phyloP scores from a whole-genome alignment of 257 asterid genomes.

The Ilex aquifolium region DNA sequence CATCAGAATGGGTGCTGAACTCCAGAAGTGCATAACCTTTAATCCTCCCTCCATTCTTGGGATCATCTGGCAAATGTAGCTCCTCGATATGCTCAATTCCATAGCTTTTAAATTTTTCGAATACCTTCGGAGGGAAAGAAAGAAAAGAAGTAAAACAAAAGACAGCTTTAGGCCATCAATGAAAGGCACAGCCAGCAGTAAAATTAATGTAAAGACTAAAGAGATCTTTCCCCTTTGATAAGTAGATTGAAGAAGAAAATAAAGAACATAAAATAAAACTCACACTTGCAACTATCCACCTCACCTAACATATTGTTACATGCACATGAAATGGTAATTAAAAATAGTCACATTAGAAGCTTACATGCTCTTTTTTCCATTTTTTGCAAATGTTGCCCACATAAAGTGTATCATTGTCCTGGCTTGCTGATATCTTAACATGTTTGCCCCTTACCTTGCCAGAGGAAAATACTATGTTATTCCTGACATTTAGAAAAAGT shows the following conservation, averaged over 20 bases:
- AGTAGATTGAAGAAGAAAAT: no score
- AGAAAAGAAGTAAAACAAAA: background rate
- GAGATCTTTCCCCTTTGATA: no score
- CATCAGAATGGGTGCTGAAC: background rate
- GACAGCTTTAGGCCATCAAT: background rate
- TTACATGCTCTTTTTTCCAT: background rate
- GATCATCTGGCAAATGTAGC: background rate
- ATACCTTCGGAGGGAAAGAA: background rate
- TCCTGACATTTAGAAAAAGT: background rate
- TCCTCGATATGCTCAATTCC: conserved; percentile 2
- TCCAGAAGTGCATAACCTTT: background rate
- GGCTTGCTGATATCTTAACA: conserved; percentile 1
- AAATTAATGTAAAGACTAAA: no score
- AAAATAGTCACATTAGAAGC: background rate
- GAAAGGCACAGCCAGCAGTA: background rate
- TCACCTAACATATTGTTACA: no score
- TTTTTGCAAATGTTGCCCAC: background rate
- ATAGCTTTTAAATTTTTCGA: background rate
- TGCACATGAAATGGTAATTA: no score
- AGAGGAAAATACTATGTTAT: background rate
- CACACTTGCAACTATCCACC: no score
- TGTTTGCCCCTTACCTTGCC: background rate
- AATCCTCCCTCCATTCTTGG: background rate
- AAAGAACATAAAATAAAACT: no score
- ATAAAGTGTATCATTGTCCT: background rate